phyloP scores from a whole-genome alignment of 1,139 yeast species.

The Debaryomyces nepalensis region DNA sequence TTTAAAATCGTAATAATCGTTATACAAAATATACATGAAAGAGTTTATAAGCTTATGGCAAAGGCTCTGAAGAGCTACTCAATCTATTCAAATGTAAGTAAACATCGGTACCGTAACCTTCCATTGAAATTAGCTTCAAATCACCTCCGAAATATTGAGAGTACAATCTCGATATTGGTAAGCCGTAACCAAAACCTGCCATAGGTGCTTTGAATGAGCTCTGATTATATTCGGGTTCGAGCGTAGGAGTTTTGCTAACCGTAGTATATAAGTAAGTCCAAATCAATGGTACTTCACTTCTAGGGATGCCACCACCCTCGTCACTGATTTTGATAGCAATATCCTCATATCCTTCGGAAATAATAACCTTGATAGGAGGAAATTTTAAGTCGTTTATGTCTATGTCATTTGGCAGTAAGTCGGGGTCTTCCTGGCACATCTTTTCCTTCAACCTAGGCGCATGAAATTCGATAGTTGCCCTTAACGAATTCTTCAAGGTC shows the following conservation, averaged over 20 bases:
- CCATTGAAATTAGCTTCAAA: conserved; percentile 84
- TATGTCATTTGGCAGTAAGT: conserved; percentile 41
- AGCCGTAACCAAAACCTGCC: conserved; percentile 94
- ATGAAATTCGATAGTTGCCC: conserved; percentile 84
- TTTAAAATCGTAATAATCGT: conserved; percentile 5
- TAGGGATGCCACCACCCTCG: conserved; percentile 93
- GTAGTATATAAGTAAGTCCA: conserved; percentile 95
- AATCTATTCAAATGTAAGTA: conserved; percentile 76
- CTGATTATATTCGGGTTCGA: conserved; percentile 61
- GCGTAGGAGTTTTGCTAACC: conserved; percentile 71
- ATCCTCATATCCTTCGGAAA: conserved; percentile 90
- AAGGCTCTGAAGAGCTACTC: conserved; percentile 52
- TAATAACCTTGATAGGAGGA: conserved; percentile 86
- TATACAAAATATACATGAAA: conserved; percentile 9
- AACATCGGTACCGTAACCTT: conserved; percentile 93
- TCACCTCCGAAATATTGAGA: conserved; percentile 94
- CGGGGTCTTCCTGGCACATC: conserved; percentile 48
- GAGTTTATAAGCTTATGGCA: conserved; percentile 32
- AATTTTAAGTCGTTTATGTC: conserved; percentile 69
- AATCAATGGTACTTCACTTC: conserved; percentile 80
- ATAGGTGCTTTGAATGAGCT: conserved; percentile 82
- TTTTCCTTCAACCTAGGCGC: conserved; percentile 48
- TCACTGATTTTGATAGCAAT: conserved; percentile 92
- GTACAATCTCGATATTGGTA: conserved; percentile 83
- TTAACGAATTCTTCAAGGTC: conserved; percentile 76